Base-by-base conservation (phyloP, 2,329 filamentous ascomycete species). In the Tolypocladium nubicola region DNA sequence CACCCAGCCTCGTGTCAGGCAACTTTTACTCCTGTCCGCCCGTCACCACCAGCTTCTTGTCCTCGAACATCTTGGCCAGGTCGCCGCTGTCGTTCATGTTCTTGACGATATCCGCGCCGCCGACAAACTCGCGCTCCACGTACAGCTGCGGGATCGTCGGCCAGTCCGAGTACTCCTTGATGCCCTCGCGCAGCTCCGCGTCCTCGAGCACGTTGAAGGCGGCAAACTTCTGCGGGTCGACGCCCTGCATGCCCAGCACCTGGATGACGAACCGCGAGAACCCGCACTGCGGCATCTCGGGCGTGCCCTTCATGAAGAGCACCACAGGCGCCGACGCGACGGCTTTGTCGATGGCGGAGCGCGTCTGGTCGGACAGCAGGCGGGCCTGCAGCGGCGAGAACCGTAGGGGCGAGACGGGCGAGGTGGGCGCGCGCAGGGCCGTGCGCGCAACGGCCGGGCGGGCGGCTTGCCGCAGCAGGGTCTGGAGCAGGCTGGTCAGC, bases 141-240 rank as follows among this genome's bases (percentile, higher is more conserved):
- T 97, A 99, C 21, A 99, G 81, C 74, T 99, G 94, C 8, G 94
- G 94, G 70, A 99, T 97, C 23, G 94, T 99, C 16, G 94, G 94
- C 94, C 94, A 99, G 71, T 97, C 94, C 1, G 92, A 96, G 79
- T 94, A 99, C 75, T 99, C 93, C 77, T 99, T 99, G 77, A 99
- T 96, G 55, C 94, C 93, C 75, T 86, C 78, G 66, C 94, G 84
- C 69, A 99, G 75, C 70, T 95, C 92, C 4, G 87, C 74, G 71
- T 97, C 92, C 75, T 97, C 94, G 57, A 99, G 75, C 43, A 99
- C 94, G 75, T 99, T 97, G 75, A 96, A 97, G 9, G 94, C 93
- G n/a, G 91, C 89, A 71, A 99, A 99, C 77, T 97, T 97, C 63
- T 82, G 81, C 19, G 94, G 94, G 75, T 97, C 89, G 61, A 99